These are phyloP conservation scores for Neofusicoccum umdonicola DNA, from an alignment of 2,329 filamentous ascomycete genomes.

Conservation along the genomic window DNA sequence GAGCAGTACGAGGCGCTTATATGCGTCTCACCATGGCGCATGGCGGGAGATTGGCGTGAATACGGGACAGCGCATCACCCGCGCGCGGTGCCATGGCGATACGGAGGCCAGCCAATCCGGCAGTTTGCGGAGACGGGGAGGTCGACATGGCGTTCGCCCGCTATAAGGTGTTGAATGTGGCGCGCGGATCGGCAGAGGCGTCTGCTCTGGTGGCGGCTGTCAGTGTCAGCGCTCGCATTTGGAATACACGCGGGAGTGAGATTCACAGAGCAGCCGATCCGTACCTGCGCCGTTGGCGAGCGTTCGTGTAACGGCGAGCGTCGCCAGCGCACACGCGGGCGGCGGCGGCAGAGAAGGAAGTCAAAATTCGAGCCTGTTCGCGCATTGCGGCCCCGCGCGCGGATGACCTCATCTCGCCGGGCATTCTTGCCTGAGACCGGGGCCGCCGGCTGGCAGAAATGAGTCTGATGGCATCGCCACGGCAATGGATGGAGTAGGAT, in stretches of 20 bases:
- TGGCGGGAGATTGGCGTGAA: slow-evolving; percentile 11
- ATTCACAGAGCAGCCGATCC: not conserved
- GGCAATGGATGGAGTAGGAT: not conserved
- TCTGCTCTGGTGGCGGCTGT: not conserved
- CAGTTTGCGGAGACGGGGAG: not conserved
- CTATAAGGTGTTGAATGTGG: not conserved
- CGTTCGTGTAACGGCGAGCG: slow-evolving; percentile 4
- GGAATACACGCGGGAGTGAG: not conserved
- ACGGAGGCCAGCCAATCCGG: not conserved
- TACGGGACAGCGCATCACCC: slow-evolving; percentile 4
- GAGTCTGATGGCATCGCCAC: not conserved
- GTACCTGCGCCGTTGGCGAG: slow-evolving; percentile 6
- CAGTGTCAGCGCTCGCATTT: not conserved
- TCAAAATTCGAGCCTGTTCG: not conserved
- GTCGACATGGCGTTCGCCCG: not conserved
- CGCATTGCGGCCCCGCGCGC: not conserved
- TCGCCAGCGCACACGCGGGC: not conserved
- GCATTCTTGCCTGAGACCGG: not conserved
- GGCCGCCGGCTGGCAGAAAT: not conserved
- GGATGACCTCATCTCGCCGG: not conserved
- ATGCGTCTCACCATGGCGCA: slow-evolving; percentile 1
- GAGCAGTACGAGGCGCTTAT: slow-evolving; percentile 11
- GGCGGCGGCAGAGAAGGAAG: not conserved
- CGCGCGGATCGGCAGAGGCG: not conserved
- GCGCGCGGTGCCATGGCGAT: not conserved